Evolutionary conservation across 2,329 filamentous ascomycete genomes (phyloP).

Genomic region (Colletotrichum sp.): DNA sequence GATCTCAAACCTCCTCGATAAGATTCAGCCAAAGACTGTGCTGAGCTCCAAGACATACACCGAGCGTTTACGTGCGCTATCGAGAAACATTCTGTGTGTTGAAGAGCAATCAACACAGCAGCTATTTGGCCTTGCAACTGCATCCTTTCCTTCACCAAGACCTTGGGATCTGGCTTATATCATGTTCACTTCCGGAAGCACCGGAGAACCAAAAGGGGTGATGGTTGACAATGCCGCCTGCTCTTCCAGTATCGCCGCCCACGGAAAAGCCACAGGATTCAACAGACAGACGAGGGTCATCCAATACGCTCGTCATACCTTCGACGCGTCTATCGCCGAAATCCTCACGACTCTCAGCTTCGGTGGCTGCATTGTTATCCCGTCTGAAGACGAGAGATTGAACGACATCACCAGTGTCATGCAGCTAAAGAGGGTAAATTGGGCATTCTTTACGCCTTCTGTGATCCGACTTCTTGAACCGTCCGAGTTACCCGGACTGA

Average conservation of each 20-base stretch:
- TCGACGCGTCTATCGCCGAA: slow-evolving; percentile 36
- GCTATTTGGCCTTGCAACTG: background rate
- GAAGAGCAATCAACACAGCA: slow-evolving; percentile 14
- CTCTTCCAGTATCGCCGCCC: background rate
- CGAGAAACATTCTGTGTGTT: background rate
- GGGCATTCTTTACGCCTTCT: slow-evolving; percentile 62
- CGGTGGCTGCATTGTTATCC: slow-evolving; percentile 66
- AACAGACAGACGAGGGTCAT: background rate
- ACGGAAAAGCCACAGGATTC: slow-evolving; percentile 3
- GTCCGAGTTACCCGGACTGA: slow-evolving; percentile 37
- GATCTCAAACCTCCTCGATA: slow-evolving; percentile 14
- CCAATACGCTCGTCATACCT: slow-evolving; percentile 8
- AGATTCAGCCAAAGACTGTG: background rate
- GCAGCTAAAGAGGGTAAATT: slow-evolving; percentile 52
- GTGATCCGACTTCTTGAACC: slow-evolving; percentile 52
- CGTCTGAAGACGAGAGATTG: slow-evolving; percentile 53
- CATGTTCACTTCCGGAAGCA: slow-evolving; percentile 25
- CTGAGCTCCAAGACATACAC: background rate
- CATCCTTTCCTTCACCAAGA: background rate
- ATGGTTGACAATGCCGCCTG: slow-evolving; percentile 19
- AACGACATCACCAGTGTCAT: slow-evolving; percentile 56
- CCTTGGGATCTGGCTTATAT: slow-evolving; percentile 14
- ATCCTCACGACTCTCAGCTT: slow-evolving; percentile 56
- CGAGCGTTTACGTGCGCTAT: background rate
- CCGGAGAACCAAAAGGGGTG: slow-evolving; percentile 25